These are phyloP conservation scores for Neurospora sp. DNA, from an alignment of 495 filamentous ascomycete genomes.

Conservation along the genomic window DNA sequence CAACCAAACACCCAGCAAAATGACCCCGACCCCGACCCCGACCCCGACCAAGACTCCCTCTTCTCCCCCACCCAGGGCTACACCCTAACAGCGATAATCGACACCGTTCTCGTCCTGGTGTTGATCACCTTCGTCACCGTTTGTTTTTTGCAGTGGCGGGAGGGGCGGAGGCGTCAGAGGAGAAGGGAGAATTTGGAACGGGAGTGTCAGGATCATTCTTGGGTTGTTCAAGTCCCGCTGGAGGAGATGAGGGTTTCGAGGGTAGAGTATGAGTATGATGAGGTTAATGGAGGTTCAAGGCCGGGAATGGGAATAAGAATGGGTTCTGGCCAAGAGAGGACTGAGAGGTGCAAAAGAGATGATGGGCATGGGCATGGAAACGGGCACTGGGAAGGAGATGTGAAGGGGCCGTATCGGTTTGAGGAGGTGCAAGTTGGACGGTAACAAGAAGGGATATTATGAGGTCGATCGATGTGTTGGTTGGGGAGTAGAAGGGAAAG, in stretches of 20 bases:
- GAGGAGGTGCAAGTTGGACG: background rate
- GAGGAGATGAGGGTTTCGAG: background rate
- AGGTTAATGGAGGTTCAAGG: too few relatives aligned
- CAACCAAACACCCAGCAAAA: too few relatives aligned
- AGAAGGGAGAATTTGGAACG: background rate
- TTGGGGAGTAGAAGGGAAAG: background rate
- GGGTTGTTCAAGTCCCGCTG: background rate
- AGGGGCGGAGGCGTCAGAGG: background rate
- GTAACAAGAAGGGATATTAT: background rate
- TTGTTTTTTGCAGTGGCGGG: constrained; percentile 1
- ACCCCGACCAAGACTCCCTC: background rate
- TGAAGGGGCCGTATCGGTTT: background rate
- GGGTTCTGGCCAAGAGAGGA: too few relatives aligned
- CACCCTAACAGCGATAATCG: background rate
- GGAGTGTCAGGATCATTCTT: background rate
- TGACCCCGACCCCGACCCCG: background rate
- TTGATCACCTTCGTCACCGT: constrained; percentile 1
- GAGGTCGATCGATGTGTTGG: background rate
- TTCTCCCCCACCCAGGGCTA: background rate
- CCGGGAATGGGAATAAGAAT: too few relatives aligned
- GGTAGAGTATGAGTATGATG: too few relatives aligned
- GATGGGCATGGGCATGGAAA: background rate
- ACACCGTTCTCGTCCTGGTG: background rate
- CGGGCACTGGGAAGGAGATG: background rate
- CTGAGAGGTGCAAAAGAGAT: too few relatives aligned